Evolutionary conservation across 2,329 filamentous ascomycete genomes (phyloP).

Genomic region (Chaetomiaceae sp.): DNA sequence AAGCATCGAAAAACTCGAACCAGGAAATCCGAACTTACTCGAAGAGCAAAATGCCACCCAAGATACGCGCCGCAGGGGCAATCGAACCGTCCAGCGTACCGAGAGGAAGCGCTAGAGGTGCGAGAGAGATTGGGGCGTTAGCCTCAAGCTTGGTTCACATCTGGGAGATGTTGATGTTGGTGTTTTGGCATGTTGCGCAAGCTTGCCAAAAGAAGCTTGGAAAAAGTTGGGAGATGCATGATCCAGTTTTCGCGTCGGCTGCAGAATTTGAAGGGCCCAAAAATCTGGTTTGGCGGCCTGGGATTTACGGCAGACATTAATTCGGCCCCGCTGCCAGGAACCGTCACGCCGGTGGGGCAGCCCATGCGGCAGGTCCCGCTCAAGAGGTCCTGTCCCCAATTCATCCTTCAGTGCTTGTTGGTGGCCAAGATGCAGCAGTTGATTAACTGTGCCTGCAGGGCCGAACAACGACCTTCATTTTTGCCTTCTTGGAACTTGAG

Average conservation of each 20-base stretch:
- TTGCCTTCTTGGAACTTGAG: too few relatives aligned
- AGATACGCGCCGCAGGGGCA: constrained; percentile 1
- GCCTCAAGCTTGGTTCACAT: constrained; percentile 12
- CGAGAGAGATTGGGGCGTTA: neutral
- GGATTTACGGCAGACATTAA: constrained; percentile 7
- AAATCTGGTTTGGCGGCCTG: constrained; percentile 5
- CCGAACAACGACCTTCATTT: too few relatives aligned
- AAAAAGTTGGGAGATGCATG: neutral
- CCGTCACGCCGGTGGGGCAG: neutral
- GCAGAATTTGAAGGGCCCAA: constrained; percentile 10
- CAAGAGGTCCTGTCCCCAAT: too few relatives aligned
- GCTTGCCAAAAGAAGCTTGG: constrained; percentile 11
- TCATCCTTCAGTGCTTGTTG: too few relatives aligned
- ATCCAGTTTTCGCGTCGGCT: neutral
- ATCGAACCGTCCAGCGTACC: constrained; percentile 18
- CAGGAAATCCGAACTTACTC: too few relatives aligned
- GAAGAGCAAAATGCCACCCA: constrained; percentile 19
- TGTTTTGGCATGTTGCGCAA: constrained; percentile 8
- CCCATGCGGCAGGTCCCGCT: too few relatives aligned
- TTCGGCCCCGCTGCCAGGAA: neutral
- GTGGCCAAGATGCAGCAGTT: too few relatives aligned
- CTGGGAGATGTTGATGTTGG: neutral
- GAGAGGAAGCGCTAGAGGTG: neutral
- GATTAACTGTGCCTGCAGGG: too few relatives aligned
- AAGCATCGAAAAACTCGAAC: neutral